Conservation (phyloP, 2,329 filamentous ascomycete species). For the Alternaria incomplexa region DNA sequence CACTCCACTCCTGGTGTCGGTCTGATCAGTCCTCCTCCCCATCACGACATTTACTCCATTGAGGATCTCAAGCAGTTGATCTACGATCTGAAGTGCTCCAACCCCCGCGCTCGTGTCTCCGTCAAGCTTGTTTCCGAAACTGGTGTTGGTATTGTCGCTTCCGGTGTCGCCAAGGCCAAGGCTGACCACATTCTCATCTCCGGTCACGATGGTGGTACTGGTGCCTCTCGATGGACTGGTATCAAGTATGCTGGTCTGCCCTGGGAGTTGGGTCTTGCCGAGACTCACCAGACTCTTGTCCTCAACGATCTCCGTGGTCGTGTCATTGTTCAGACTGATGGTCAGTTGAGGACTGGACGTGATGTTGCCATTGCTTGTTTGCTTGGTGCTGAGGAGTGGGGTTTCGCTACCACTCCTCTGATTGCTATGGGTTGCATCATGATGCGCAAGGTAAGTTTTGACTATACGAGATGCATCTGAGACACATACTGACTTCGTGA, state of each 20-base stretch:
- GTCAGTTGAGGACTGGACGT: conserved; percentile 88
- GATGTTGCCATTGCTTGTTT: conserved; percentile 94
- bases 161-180: conserved; percentile 96
- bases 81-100: conserved; percentile 96
- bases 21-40: conserved; percentile 92
- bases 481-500: background rate
- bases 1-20: conserved; percentile 97
- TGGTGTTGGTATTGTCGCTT: conserved; percentile 95
- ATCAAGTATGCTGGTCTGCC: conserved; percentile 98
- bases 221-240: conserved; percentile 96
- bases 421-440: conserved; percentile 98
- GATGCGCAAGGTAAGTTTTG: conserved; percentile 69
- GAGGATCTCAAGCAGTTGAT: conserved; percentile 98
- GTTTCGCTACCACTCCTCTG: conserved; percentile 90
- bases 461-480: background rate
- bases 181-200: conserved; percentile 97
- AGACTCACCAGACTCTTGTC: conserved; percentile 95
- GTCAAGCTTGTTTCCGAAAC: conserved; percentile 98
- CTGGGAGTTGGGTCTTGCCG: conserved; percentile 94
- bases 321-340: conserved; percentile 95
- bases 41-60: conserved; percentile 98
- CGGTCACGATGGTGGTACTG: conserved; percentile 94
- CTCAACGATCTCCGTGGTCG: conserved; percentile 94
- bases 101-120: conserved; percentile 87
- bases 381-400: conserved; percentile 97